Percentiles rank a stretch among this genome's conserved stretches.
Evolutionary conservation across 768 basidiomycete genomes (phyloP).

Genomic region (Lentinus tigrinus): DNA sequence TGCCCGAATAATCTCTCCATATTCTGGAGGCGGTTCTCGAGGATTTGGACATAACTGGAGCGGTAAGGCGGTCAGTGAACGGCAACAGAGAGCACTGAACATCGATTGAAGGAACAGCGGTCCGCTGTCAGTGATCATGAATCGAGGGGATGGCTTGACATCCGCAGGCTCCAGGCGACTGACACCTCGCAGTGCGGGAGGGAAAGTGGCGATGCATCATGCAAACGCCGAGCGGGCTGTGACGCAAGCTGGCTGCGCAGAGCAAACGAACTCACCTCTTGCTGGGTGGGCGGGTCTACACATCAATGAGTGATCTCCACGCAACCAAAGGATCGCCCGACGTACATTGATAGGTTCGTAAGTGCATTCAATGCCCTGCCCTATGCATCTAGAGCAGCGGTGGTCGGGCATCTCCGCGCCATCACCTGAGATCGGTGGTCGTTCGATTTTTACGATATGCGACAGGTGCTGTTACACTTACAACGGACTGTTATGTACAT

Average conservation of each 20-base stretch:
- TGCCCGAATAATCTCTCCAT: conserved; percentile 19
- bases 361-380: conserved; percentile 7
- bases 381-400: conserved; percentile 13
- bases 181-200: too few species aligned
- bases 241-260: too few species aligned
- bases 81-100: too few species aligned
- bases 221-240: too few species aligned
- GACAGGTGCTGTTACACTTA: background rate
- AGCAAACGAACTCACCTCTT: conserved; percentile 2
- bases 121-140: too few species aligned
- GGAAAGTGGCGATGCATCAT: too few species aligned
- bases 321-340: background rate
- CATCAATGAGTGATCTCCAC: background rate
- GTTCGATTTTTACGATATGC: background rate
- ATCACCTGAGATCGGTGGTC: conserved; percentile 3
- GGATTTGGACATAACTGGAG: conserved; percentile 19
- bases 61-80: too few species aligned
- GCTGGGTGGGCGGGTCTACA: conserved; percentile 9
- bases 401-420: conserved; percentile 12
- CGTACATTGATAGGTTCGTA: conserved; percentile 13
- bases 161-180: too few species aligned
- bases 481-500: background rate
- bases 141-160: too few species aligned
- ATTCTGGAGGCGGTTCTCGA: conserved; percentile 21
- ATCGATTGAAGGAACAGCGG: too few species aligned